Evolutionary conservation across 208 protist genomes (phyloP), one percentile per base, ranked within the genome.

Genomic region (Herpetomonas samuelpessoai): DNA sequence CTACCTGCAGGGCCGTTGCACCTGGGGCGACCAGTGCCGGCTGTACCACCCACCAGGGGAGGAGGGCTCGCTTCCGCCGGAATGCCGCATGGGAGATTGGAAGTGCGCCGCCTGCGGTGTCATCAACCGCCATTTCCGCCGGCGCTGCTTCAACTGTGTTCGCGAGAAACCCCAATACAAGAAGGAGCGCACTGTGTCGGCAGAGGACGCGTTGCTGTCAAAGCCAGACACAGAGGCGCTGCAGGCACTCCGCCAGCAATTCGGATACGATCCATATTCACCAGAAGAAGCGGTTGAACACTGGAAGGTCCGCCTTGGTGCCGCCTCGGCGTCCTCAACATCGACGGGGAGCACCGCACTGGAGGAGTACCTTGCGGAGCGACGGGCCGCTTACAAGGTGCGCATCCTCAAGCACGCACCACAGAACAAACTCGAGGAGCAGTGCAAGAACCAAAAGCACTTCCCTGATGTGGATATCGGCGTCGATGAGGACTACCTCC

Each of bases 121-220:
- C 28, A 97, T 97, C 57, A 97, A 97, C 74, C 88, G 91, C 0
- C 91, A 97, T 71, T 97, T 88, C 71, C 88, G 90, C 38, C 81
- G 86, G 24, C 81, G 88, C 47, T 97, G 91, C 73, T 81, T 79
- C n/a, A 90, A 83, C 68, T 97, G 91, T 61, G 83, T 93, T 35
- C 76, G 79, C 21, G 91, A 97, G 71, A 93, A 94, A 68, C 83
- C 86, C 55, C 91, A 97, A 68, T 97, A 95, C 73, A 91, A 94
- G 59, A 85, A 84, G 46, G 75, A 69, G 12, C 69, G 79, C 31
- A 62, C 68, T 21, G 64, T 59, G n/a, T 72, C 80, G 4, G 52
- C 60, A 1, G 86, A 96, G 66, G 91, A 94, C 48, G 74, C 63
- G 24, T 56, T 89, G 48, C 74, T 96, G 12, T 83, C 73, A 38